Conservation (phyloP, 2,329 filamentous ascomycete species). For the Penicillium griseofulvum region DNA sequence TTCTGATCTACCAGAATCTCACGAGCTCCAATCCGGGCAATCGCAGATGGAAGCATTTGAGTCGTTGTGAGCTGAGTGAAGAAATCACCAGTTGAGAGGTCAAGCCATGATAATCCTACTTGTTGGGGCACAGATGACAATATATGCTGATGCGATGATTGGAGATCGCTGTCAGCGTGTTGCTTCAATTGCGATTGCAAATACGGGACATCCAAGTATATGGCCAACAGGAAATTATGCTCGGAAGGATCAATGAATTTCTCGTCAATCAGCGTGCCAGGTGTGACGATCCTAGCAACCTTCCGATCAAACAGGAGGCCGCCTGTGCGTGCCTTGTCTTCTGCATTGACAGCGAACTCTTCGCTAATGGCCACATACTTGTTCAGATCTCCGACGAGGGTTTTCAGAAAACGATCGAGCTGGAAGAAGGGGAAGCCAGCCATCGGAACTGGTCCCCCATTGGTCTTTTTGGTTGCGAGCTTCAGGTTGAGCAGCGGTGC, state of each 20-base stretch:
- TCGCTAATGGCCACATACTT: slow-evolving; percentile 92
- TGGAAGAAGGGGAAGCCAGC: slow-evolving; percentile 93
- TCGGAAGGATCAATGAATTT: slow-evolving; percentile 93
- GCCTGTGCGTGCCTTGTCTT: slow-evolving; percentile 69
- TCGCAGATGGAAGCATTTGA: slow-evolving; percentile 69
- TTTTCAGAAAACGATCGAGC: slow-evolving; percentile 87
- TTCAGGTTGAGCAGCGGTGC: slow-evolving; percentile 86
- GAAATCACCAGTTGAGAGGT: slow-evolving; percentile 93
- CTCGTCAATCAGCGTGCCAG: slow-evolving; percentile 94
- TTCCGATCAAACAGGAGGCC: slow-evolving; percentile 80
- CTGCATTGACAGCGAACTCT: slow-evolving; percentile 74
- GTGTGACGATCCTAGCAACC: slow-evolving; percentile 85
- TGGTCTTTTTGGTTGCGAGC: slow-evolving; percentile 77
- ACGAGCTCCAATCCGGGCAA: slow-evolving; percentile 77
- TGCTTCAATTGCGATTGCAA: slow-evolving; percentile 21
- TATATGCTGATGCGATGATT: slow-evolving; percentile 28
- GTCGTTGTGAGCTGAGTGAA: slow-evolving; percentile 75
- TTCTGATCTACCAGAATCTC: slow-evolving; percentile 77
- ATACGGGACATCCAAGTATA: slow-evolving; percentile 56
- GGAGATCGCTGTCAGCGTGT: slow-evolving; percentile 12
- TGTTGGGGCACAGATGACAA: slow-evolving; percentile 38
- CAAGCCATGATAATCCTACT: slow-evolving; percentile 87
- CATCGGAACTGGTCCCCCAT: slow-evolving; percentile 78
- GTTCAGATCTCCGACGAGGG: slow-evolving; percentile 84
- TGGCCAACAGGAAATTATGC: slow-evolving; percentile 87